phyloP scores from a whole-genome alignment of 257 asterid species.

The Oldenlandia corymbosa region DNA sequence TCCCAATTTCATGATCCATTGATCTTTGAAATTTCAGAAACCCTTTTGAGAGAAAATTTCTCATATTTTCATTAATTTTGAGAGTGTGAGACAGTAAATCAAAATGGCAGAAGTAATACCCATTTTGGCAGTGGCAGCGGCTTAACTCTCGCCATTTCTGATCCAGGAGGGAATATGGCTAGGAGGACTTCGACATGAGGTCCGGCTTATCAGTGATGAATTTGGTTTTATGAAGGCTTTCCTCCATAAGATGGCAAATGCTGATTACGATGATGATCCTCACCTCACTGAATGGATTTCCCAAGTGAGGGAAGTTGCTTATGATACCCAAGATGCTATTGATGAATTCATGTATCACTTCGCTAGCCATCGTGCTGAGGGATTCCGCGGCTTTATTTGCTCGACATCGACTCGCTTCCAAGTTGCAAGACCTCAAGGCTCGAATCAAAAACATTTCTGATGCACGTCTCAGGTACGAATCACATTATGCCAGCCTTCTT shows the following conservation, averaged over 20 bases:
- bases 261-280: slow-evolving; percentile 2
- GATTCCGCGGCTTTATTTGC: background rate
- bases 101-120: no score
- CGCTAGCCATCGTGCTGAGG: background rate
- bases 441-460: slow-evolving; percentile 4
- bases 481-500: no score
- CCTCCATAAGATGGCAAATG: slow-evolving; percentile 7
- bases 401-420: slow-evolving; percentile 5
- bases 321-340: slow-evolving; percentile 30
- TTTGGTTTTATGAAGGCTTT: slow-evolving; percentile 10
- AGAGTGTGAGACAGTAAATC: no score
- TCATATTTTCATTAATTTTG: no score
- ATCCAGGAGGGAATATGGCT: background rate
- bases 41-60: no score
- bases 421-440: slow-evolving; percentile 5
- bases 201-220: slow-evolving; percentile 7
- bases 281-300: slow-evolving; percentile 25
- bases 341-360: slow-evolving; percentile 10
- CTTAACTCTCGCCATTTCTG: background rate
- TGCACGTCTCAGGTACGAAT: slow-evolving; percentile 7
- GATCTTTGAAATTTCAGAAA: no score
- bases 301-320: slow-evolving; percentile 34
- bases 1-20: no score
- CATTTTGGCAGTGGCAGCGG: no score
- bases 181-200: slow-evolving; percentile 8